Evolutionary conservation across 2,329 filamentous ascomycete species (phyloP).

Genomic region (Talaromyces sp.): DNA sequence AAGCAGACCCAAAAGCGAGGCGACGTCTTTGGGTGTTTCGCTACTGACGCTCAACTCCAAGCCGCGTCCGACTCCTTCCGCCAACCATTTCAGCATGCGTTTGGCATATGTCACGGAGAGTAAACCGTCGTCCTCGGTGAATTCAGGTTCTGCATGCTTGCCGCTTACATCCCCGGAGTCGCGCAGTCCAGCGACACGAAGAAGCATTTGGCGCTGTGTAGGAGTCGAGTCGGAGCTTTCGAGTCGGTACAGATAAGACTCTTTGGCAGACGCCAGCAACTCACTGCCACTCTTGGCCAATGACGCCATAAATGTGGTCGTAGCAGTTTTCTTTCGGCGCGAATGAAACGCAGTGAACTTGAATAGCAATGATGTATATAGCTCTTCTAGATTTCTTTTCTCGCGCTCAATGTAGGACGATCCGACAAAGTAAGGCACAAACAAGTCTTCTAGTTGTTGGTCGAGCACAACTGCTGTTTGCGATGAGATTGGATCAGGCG

Average conservation of each 20-base stretch:
- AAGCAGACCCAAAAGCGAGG: conserved; percentile 75
- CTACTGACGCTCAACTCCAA: conserved; percentile 82
- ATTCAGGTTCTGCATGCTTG: conserved; percentile 80
- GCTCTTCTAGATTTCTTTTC: conserved; percentile 66
- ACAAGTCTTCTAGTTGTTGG: conserved; percentile 63
- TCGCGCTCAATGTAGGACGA: conserved; percentile 64
- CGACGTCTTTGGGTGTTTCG: conserved; percentile 92
- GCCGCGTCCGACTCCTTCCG: conserved; percentile 86
- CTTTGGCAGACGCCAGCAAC: conserved; percentile 78
- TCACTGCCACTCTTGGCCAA: conserved; percentile 87
- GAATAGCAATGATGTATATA: conserved; percentile 89
- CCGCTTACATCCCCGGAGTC: conserved; percentile 58
- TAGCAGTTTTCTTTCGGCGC: conserved; percentile 76
- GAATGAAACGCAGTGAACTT: conserved; percentile 92
- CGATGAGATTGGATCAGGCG: conserved; percentile 84
- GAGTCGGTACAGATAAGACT: conserved; percentile 83
- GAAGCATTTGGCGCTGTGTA: conserved; percentile 85
- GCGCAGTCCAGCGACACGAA: conserved; percentile 77
- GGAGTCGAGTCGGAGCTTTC: conserved; percentile 84
- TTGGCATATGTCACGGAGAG: conserved; percentile 86
- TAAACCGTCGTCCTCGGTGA: conserved; percentile 82
- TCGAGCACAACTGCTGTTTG: conserved; percentile 71
- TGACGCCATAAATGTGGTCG: conserved; percentile 80
- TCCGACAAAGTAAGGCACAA: conserved; percentile 63
- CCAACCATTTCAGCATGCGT: conserved; percentile 95